phyloP scores from a whole-genome alignment of 225 moss, liverwort and hornwort species.

The Marchantia polymorpha region DNA sequence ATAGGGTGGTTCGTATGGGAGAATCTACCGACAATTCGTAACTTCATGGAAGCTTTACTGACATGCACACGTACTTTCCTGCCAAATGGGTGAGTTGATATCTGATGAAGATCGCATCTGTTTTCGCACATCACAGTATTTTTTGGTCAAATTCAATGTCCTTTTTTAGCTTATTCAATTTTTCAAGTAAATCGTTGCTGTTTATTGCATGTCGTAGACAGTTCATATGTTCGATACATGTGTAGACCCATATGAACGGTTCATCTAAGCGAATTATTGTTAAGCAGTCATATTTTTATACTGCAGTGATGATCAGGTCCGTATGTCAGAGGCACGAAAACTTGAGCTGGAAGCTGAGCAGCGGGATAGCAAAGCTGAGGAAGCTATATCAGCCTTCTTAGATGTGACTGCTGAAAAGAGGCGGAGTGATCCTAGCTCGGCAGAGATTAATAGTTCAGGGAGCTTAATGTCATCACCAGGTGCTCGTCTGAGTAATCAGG shows the following conservation, averaged over 20 bases:
- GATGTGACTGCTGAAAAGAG: slow-evolving; percentile 63
- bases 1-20: slow-evolving; percentile 95
- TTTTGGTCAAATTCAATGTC: not conserved
- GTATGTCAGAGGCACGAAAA: slow-evolving; percentile 43
- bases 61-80: slow-evolving; percentile 60
- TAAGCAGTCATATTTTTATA: not conserved
- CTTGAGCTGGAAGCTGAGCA: slow-evolving; percentile 79
- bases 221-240: not conserved
- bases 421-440: slow-evolving; percentile 55
- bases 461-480: slow-evolving; percentile 24
- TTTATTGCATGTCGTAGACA: not conserved
- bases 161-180: not conserved
- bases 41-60: slow-evolving; percentile 90
- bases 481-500: slow-evolving; percentile 47
- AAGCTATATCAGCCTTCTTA: slow-evolving; percentile 67
- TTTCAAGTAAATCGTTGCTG: too few species aligned
- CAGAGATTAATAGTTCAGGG: slow-evolving; percentile 41
- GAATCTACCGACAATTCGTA: slow-evolving; percentile 72
- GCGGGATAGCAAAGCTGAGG: slow-evolving; percentile 85
- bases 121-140: not conserved
- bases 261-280: not conserved
- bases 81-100: slow-evolving; percentile 54
- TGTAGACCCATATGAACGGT: not conserved
- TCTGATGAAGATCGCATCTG: not conserved
- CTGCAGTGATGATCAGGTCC: slow-evolving; percentile 54